A percentile compares a stretch with the other conserved stretches of the same genome.
These are phyloP conservation scores for Solanum chmielewskii DNA, from an alignment of 257 asterid species.

Conservation along the genomic window DNA sequence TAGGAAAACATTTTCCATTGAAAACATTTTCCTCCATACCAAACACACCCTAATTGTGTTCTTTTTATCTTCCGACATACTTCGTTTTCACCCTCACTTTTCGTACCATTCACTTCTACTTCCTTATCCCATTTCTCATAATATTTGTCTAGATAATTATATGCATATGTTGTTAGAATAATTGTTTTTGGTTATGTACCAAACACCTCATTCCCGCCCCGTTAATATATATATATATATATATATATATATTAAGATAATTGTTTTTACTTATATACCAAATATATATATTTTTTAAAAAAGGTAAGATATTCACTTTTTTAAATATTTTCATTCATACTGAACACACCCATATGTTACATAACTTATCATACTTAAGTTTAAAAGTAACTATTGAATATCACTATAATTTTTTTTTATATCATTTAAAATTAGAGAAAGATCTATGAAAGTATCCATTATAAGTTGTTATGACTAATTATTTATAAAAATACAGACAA, in stretches of 20 bases:
- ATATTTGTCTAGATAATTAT: not conserved
- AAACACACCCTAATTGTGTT: not conserved
- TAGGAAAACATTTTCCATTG: no score
- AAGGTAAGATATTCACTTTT: no score
- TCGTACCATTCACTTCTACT: not conserved
- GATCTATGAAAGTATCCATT: no score
- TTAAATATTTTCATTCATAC: not conserved
- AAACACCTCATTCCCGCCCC: not conserved
- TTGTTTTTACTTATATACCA: no score
- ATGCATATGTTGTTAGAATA: accelerated
- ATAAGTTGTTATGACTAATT: no score
- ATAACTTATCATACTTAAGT: not conserved
- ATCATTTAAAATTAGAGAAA: not conserved
- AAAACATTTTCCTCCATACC: no score
- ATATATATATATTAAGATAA: no score
- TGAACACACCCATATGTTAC: not conserved
- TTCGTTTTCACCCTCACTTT: accelerated
- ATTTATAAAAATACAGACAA: no score
- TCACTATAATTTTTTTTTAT: not conserved
- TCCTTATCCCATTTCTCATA: accelerated
- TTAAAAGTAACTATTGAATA: accelerated
- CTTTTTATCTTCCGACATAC: accelerated
- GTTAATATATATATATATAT: no score
- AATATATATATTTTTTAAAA: no score
- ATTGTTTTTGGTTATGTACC: not conserved